These are phyloP conservation scores for Pseudomonodictys pantanalensis DNA, from an alignment of 495 filamentous ascomycete species.

Conservation along the genomic window DNA sequence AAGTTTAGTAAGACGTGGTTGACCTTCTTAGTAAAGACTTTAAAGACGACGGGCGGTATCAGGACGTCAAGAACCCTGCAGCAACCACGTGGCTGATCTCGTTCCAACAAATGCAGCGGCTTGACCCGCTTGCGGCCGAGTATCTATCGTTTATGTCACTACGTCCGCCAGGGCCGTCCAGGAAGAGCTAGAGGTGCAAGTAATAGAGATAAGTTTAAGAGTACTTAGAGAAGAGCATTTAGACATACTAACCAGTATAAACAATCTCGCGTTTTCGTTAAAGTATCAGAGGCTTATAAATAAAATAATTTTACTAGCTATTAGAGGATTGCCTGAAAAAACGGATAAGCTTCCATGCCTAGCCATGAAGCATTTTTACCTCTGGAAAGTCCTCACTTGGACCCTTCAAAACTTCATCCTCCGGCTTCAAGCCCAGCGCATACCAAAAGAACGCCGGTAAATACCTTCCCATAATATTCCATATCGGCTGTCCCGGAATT, in stretches of 20 bases:
- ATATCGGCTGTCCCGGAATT: background rate
- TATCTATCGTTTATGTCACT: conserved; percentile 32
- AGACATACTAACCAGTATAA: background rate
- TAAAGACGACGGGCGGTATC: conserved; percentile 46
- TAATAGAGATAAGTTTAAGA: background rate
- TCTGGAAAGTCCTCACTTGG: background rate
- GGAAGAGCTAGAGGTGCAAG: background rate
- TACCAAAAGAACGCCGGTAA: conserved; percentile 4
- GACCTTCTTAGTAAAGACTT: conserved; percentile 53
- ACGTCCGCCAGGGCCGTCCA: background rate
- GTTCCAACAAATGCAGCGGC: conserved; percentile 47
- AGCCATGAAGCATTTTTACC: background rate
- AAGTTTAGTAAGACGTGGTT: conserved; percentile 42
- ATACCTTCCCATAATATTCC: conserved; percentile 4
- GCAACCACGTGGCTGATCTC: conserved; percentile 56
- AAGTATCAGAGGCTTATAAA: background rate
- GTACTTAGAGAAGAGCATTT: background rate
- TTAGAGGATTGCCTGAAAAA: too few species aligned
- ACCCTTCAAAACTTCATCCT: background rate
- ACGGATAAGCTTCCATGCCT: too few species aligned
- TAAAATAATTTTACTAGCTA: background rate
- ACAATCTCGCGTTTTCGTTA: background rate
- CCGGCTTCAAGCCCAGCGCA: background rate
- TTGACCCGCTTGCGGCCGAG: conserved; percentile 36
- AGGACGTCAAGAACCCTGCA: conserved; percentile 49